These are phyloP conservation scores for Paecilomyces formosus DNA, from an alignment of 2,329 filamentous ascomycete genomes.

Conservation along the genomic window DNA sequence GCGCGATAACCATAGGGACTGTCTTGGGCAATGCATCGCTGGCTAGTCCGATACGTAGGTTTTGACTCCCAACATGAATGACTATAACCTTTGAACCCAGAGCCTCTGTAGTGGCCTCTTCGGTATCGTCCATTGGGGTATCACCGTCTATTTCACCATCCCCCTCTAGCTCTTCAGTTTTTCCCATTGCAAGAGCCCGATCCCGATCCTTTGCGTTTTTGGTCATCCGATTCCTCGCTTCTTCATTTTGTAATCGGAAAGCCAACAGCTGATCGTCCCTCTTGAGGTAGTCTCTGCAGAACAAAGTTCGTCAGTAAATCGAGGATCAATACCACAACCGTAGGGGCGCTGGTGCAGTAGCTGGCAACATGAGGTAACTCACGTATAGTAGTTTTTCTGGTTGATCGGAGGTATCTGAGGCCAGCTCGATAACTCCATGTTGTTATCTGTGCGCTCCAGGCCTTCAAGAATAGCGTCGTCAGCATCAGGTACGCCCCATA, in stretches of 20 bases:
- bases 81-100: conserved; percentile 88
- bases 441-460: conserved; percentile 94
- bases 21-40: conserved; percentile 92
- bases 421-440: conserved; percentile 93
- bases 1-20: conserved; percentile 85
- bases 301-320: background rate
- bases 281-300: conserved; percentile 83
- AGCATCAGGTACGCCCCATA: background rate
- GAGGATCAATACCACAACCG: background rate
- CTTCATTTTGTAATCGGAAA: conserved; percentile 79
- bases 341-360: background rate
- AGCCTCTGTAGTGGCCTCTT: conserved; percentile 51
- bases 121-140: conserved; percentile 51
- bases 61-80: conserved; percentile 92
- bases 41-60: conserved; percentile 87
- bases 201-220: conserved; percentile 84
- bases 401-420: conserved; percentile 90
- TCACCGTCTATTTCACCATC: conserved; percentile 38
- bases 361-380: conserved; percentile 26
- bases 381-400: conserved; percentile 99
- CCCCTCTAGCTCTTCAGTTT: conserved; percentile 54
- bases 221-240: conserved; percentile 73
- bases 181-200: conserved; percentile 69
- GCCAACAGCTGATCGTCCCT: conserved; percentile 94
- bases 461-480: conserved; percentile 45